Evolutionary conservation across 2,329 filamentous ascomycete species (phyloP).

Genomic region (Aspergillus japonicus): DNA sequence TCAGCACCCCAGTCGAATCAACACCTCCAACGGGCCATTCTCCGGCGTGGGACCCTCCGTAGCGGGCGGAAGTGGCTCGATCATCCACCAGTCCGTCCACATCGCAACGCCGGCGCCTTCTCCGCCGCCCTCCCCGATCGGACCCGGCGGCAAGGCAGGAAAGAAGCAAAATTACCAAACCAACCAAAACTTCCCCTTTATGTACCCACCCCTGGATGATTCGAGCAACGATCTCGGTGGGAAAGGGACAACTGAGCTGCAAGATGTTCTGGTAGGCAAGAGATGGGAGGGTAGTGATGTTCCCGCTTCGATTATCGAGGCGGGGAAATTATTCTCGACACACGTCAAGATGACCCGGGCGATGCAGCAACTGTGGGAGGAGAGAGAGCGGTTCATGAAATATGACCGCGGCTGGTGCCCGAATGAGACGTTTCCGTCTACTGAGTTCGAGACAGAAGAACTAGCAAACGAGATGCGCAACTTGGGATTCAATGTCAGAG

Average conservation of each 20-base stretch:
- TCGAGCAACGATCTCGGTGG: constrained; percentile 87
- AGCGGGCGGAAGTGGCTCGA: constrained; percentile 58
- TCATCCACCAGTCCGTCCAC: constrained; percentile 92
- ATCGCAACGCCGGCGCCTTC: constrained; percentile 98
- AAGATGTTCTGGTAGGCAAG: constrained; percentile 75
- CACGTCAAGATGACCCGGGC: constrained; percentile 88
- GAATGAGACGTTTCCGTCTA: constrained; percentile 38
- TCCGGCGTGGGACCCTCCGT: constrained; percentile 53
- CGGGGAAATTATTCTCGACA: constrained; percentile 84
- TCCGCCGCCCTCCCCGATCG: constrained; percentile 86
- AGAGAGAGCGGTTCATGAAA: constrained; percentile 85
- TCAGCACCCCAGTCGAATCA: constrained; percentile 66
- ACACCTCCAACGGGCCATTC: constrained; percentile 62
- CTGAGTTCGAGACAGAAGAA: constrained; percentile 44
- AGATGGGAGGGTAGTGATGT: constrained; percentile 92
- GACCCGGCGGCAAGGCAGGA: constrained; percentile 78
- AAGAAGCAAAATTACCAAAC: constrained; percentile 99
- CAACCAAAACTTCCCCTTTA: constrained; percentile 96
- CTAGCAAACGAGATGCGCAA: constrained; percentile 32
- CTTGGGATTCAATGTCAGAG: constrained; percentile 21
- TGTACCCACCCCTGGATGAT: constrained; percentile 90
- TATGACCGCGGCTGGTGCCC: constrained; percentile 86
- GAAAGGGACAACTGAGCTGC: constrained; percentile 77
- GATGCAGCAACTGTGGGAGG: constrained; percentile 91
- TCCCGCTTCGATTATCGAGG: constrained; percentile 90